Base-by-base conservation (phyloP, 495 filamentous ascomycete species). In the Evansstolkia leycettana region DNA sequence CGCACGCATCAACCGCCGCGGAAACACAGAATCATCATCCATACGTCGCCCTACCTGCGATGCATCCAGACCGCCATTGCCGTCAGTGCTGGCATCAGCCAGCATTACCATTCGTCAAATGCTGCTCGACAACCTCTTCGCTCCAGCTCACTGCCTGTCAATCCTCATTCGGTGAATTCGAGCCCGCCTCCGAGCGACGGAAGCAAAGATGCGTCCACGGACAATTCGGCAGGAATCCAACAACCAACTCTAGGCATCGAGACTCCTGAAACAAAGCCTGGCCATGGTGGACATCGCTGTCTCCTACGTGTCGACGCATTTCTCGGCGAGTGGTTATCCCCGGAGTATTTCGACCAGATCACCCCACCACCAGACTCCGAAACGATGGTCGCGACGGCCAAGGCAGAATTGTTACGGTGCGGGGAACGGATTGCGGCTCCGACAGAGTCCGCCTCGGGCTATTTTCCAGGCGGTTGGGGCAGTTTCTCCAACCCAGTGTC, bases 21-120 rank as follows among this genome's bases (percentile, higher is more conserved):
- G 37, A 75, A 68, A 45, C 84, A 89, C 50, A 79, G 76, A 41
- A 65, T 95, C 37, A 71, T 94, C 35, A 73, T 99, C 26, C 90
- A 99, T 58, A 82, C 76, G 33, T 95, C 88, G 14, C 90, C 90
- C 1, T 99, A 84, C 47, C 66, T 94, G 13, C 77, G 90, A 47
- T 99, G 90, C 53, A 66, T 95, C 13, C 90, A 99, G 53, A 95
- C 90, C 0, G 82, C 87, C 2, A 73, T 94, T 34, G 88, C 78
- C 9, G 84, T 99, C 50, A 79, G 84, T 43, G 79, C 89, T 5
- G 92, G 90, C 7, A 76, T 99, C 17, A 80, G 80, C 13, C 77
- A 88, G 45, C 74, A 72, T 42, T 64, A 66, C 20, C 12, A 13
- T 14, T 11, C 10, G 2, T 2, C 32, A 7, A 18, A 34, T n/a